phyloP scores from a whole-genome alignment of 768 basidiomycete species.

The Cystobasidium ongulense region DNA sequence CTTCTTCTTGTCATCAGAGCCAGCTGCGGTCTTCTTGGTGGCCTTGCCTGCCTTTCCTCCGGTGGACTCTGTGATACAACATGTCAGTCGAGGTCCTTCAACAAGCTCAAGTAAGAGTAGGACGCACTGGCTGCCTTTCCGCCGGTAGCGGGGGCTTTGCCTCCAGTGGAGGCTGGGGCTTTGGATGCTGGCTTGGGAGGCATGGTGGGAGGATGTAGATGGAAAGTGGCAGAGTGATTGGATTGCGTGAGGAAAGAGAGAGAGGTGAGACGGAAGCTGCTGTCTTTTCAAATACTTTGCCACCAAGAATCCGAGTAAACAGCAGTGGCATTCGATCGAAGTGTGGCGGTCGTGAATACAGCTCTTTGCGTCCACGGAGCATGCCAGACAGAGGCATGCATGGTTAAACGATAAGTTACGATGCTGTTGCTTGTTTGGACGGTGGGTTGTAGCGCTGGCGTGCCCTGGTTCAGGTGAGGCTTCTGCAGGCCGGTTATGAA shows the following conservation, averaged over 20 bases:
- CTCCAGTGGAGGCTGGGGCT: slow-evolving; percentile 44
- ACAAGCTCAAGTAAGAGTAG: neutral
- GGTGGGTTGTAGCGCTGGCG: no score
- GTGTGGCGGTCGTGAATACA: no score
- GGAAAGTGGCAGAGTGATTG: slow-evolving; percentile 10
- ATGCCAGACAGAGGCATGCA: neutral
- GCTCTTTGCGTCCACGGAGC: no score
- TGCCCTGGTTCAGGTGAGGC: no score
- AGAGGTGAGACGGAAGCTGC: slow-evolving; percentile 5
- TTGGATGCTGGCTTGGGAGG: slow-evolving; percentile 46
- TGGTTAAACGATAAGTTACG: no score
- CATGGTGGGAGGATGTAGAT: slow-evolving; percentile 47
- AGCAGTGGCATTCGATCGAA: no score
- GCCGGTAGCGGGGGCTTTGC: slow-evolving; percentile 47
- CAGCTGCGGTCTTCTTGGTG: slow-evolving; percentile 29
- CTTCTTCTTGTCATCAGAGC: slow-evolving; percentile 47
- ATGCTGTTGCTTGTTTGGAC: no score
- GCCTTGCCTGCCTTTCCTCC: slow-evolving; percentile 31
- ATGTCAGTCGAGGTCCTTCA: neutral
- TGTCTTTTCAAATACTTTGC: no score
- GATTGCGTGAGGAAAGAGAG: slow-evolving; percentile 28
- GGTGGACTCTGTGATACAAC: slow-evolving; percentile 19
- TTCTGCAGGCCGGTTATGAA: no score
- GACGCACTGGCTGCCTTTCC: slow-evolving; percentile 29
- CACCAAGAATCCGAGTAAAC: no score